Evolutionary conservation across 352 stramenopile genomes (phyloP), one percentile per base, ranked within the genome.

Genomic region (Phytophthora colocasiae): DNA sequence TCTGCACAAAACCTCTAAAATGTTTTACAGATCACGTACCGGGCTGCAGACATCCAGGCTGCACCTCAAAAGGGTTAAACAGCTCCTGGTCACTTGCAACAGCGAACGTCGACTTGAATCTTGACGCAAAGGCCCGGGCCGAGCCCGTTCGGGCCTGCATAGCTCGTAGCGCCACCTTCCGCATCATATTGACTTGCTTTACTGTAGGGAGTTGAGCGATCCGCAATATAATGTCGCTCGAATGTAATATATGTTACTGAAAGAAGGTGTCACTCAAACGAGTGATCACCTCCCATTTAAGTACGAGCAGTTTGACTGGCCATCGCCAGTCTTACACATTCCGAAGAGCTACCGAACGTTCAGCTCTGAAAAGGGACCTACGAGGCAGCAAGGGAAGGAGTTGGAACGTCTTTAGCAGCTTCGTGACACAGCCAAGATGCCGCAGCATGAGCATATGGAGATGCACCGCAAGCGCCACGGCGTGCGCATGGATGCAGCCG

Each of bases 371-470:
- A 40, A 36, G 31, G 39, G 44, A 56, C 53, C 51, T 24, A n/a
- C 22, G 38, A 66, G 54, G 19, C 45, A 58, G 24, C 31, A 60
- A 27, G 34, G 31, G 6, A 52, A 14, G 22, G 31, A 27, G 40
- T 27, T 36, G 8, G 31, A n/a, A n/a, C 43, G 38, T 32, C 31
- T n/a, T 43, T 47, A 32, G 32, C 19, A 51, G 27, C 39, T 22
- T 14, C 29, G 14, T 17, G 19, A 45, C 19, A 17, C 41, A 73
- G 66, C 34, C 68, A 92, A 85, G 63, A 99, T 99, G 96, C 96
- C 96, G 68, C 96, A 99, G 81, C 97, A 99, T 89, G 98, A 99
- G 85, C 97, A 99, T 75, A 99, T 99, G 95, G 98, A 99, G 90
- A 96, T 98, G 75, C 96, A 99, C 78, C 94, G 96, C 73, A 99